phyloP scores from a whole-genome alignment of 2,329 filamentous ascomycete genomes.

The Sarocladium kiliense region DNA sequence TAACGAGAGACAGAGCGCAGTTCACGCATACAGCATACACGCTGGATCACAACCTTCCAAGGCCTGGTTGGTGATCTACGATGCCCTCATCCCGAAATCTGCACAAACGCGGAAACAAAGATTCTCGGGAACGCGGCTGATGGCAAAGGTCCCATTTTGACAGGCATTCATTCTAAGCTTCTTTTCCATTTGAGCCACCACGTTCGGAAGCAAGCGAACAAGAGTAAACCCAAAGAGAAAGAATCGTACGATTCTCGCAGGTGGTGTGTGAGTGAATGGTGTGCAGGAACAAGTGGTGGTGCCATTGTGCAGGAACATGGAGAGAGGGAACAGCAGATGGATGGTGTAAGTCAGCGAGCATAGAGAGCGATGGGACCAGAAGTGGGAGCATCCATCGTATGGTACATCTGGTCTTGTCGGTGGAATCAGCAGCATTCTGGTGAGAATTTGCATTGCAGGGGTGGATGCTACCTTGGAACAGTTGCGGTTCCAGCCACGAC shows the following conservation, averaged over 20 bases:
- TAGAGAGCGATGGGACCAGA: neutral
- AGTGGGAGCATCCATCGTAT: constrained; percentile 7
- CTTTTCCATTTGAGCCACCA: neutral
- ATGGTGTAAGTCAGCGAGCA: neutral
- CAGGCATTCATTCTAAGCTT: constrained; percentile 4
- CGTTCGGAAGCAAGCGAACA: constrained; percentile 8
- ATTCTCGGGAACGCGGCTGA: constrained; percentile 1
- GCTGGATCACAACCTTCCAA: neutral
- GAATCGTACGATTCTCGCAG: constrained; percentile 7
- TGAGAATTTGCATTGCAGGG: neutral
- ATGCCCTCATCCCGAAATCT: constrained; percentile 1
- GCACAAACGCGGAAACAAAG: constrained; percentile 7
- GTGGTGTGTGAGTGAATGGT: neutral
- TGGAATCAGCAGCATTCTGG: neutral
- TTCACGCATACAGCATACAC: neutral
- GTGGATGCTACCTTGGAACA: constrained; percentile 1
- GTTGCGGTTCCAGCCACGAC: constrained; percentile 7
- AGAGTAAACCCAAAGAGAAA: constrained; percentile 10
- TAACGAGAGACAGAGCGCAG: neutral
- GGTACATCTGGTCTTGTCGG: neutral
- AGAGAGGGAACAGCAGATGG: neutral
- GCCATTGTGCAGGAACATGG: neutral
- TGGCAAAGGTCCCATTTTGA: neutral
- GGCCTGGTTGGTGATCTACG: neutral
- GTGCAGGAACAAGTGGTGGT: neutral